Evolutionary conservation across 768 basidiomycete species (phyloP).

Genomic region (Boletellus ananiceps): DNA sequence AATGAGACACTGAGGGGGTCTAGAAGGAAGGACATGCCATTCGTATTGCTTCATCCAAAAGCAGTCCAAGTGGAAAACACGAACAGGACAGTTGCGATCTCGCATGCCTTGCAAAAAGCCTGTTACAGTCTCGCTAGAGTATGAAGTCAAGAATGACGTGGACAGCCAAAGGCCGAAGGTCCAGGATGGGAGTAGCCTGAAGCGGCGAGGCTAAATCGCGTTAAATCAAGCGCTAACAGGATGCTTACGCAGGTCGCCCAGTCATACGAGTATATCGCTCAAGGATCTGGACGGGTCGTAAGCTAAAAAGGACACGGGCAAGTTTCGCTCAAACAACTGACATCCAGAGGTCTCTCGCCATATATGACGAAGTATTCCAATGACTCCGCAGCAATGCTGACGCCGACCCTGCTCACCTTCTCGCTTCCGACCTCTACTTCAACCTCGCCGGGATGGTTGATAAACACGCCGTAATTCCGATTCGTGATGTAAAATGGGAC

Average conservation of each 20-base stretch:
- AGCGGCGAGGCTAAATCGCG: constrained; percentile 4
- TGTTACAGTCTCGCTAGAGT: constrained; percentile 63
- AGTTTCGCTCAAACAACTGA: background rate
- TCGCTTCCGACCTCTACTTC: constrained; percentile 70
- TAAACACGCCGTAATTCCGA: constrained; percentile 68
- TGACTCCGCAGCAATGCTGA: constrained; percentile 56
- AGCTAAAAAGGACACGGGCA: background rate
- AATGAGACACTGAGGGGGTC: background rate
- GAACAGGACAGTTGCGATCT: constrained; percentile 54
- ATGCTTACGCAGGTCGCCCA: constrained; percentile 15
- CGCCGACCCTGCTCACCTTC: constrained; percentile 59
- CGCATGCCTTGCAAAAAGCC: constrained; percentile 69
- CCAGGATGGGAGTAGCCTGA: constrained; percentile 64
- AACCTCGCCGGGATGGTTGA: constrained; percentile 73
- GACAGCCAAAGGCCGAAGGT: constrained; percentile 76
- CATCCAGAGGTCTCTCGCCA: constrained; percentile 59
- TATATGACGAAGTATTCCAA: constrained; percentile 72
- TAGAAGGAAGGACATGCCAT: constrained; percentile 37
- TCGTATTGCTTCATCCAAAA: constrained; percentile 75
- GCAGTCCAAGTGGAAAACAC: constrained; percentile 74
- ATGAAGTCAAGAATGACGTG: constrained; percentile 71
- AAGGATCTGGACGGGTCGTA: constrained; percentile 9
- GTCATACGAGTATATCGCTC: constrained; percentile 21
- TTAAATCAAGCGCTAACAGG: background rate
- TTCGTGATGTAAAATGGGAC: constrained; percentile 69